These are phyloP conservation scores for Naganishia onofrii DNA, from an alignment of 768 basidiomycete species.

Conservation along the genomic window DNA sequence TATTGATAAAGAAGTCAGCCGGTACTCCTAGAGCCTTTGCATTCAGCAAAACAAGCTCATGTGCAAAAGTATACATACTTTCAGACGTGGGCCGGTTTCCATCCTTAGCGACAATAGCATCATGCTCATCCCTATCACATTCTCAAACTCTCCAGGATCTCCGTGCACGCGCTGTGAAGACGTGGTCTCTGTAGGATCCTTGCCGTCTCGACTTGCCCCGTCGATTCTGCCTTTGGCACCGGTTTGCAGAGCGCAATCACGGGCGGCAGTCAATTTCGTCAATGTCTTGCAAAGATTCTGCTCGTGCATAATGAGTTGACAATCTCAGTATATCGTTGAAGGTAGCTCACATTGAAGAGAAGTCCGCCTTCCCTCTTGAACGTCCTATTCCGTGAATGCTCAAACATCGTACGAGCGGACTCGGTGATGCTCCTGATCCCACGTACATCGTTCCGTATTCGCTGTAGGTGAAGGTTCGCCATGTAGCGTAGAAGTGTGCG, in stretches of 20 bases:
- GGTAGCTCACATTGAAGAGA: conserved; percentile 10
- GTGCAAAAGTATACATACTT: background rate
- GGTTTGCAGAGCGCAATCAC: background rate
- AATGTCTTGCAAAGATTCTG: background rate
- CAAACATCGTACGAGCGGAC: conserved; percentile 7
- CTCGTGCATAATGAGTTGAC: too few species aligned
- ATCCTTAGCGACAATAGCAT: conserved; percentile 1
- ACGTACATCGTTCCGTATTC: conserved; percentile 7
- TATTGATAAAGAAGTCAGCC: too few species aligned
- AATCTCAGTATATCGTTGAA: background rate
- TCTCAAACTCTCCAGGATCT: background rate
- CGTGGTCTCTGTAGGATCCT: background rate
- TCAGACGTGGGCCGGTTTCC: background rate
- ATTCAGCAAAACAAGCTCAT: background rate
- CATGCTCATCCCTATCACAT: conserved; percentile 1
- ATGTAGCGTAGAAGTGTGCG: background rate
- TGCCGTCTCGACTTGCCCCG: background rate
- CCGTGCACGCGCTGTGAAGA: background rate
- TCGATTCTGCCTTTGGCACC: background rate
- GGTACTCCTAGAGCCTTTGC: background rate
- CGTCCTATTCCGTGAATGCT: conserved; percentile 13
- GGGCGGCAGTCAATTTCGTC: background rate
- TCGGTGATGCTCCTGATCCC: conserved; percentile 10
- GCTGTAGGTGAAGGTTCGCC: background rate
- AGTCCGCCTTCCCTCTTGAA: conserved; percentile 23